phyloP scores from a whole-genome alignment of 768 basidiomycete genomes.

The Mycena belliarum region DNA sequence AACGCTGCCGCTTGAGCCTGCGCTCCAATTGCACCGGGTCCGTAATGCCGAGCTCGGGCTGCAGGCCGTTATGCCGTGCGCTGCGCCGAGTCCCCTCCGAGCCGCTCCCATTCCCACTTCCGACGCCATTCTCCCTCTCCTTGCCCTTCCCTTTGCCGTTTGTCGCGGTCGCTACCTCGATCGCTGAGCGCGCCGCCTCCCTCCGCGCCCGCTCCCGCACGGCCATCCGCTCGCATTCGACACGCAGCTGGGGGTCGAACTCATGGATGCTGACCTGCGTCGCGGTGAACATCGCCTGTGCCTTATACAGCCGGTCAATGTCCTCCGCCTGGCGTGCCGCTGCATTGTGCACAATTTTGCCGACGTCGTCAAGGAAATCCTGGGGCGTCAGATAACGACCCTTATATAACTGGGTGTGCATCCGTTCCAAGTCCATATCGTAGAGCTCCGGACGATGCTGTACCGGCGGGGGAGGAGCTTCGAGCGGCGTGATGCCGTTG shows the following conservation, averaged over 20 bases:
- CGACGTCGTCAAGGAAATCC: slow-evolving; percentile 83
- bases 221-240: slow-evolving; percentile 91
- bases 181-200: slow-evolving; percentile 55
- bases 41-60: slow-evolving; percentile 71
- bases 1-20: slow-evolving; percentile 69
- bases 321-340: slow-evolving; percentile 60
- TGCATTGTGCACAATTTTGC: slow-evolving; percentile 80
- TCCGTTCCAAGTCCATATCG: slow-evolving; percentile 90
- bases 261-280: slow-evolving; percentile 84
- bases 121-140: slow-evolving; percentile 38
- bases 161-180: slow-evolving; percentile 39
- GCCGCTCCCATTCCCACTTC: slow-evolving; percentile 30
- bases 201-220: slow-evolving; percentile 67
- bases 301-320: slow-evolving; percentile 72
- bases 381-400: slow-evolving; percentile 84
- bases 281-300: slow-evolving; percentile 87
- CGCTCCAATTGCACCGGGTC: slow-evolving; percentile 78
- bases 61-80: slow-evolving; percentile 69
- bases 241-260: slow-evolving; percentile 73
- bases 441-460: slow-evolving; percentile 56
- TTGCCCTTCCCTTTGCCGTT: slow-evolving; percentile 51
- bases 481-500: slow-evolving; percentile 39
- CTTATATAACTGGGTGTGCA: slow-evolving; percentile 84
- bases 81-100: slow-evolving; percentile 60
- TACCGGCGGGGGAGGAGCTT: slow-evolving; percentile 36